Percentiles rank a stretch among this genome's conserved stretches.
Evolutionary conservation across 495 filamentous ascomycete species (phyloP).

Genomic region (Emericellopsis terricola): DNA sequence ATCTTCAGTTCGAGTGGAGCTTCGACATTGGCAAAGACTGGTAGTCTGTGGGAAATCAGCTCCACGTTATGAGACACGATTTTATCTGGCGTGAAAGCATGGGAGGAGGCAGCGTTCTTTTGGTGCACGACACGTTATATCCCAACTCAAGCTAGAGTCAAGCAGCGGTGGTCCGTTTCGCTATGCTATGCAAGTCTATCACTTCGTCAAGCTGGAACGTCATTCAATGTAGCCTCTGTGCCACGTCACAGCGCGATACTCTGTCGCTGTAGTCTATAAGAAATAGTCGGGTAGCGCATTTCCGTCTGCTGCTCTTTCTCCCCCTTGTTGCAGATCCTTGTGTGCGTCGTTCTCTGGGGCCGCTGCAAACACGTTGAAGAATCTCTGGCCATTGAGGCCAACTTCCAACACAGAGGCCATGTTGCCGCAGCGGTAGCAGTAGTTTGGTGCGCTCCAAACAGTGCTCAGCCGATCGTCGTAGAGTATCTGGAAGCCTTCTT

Average conservation of each 20-base stretch:
- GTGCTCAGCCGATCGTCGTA: conserved; percentile 90
- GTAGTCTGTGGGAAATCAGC: too few species aligned
- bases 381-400: conserved; percentile 73
- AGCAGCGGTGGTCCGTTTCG: too few species aligned
- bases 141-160: too few species aligned
- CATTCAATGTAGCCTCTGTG: too few species aligned
- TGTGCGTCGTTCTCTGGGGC: conserved; percentile 89
- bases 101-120: not conserved
- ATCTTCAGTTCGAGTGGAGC: conserved; percentile 81
- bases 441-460: conserved; percentile 95
- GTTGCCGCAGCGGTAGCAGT: conserved; percentile 93
- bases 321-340: conserved; percentile 56
- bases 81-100: not conserved
- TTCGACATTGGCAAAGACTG: conserved; percentile 94
- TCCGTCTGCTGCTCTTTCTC: conserved; percentile 29
- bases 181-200: too few species aligned
- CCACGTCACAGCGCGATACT: too few species aligned
- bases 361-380: conserved; percentile 94
- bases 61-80: not conserved
- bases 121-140: too few species aligned
- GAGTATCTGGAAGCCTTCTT: conserved; percentile 90
- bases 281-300: conserved; percentile 38
- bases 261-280: conserved; percentile 18
- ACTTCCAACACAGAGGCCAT: conserved; percentile 95
- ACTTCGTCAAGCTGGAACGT: too few species aligned